Base-by-base conservation (phyloP, 2,329 filamentous ascomycete species). In the Pseudocercospora fuligena region DNA sequence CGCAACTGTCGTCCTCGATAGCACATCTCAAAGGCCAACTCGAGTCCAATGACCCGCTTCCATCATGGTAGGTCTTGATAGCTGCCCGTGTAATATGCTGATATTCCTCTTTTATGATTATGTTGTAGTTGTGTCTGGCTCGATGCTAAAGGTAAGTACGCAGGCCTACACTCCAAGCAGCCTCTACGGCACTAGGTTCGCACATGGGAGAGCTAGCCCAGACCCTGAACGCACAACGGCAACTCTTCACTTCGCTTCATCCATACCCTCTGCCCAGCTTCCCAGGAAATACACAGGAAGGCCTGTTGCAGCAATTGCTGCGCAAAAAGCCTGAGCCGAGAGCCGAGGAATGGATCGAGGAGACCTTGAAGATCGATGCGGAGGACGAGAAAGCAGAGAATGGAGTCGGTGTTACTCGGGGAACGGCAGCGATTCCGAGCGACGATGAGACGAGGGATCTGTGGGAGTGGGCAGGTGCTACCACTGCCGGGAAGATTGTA, bases 261-360 rank as follows among this genome's bases (percentile, higher is more conserved):
- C 87, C 92, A 23, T 92, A 92, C 75, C 93, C 93, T 0, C 88
- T 89, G 12, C 91, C 92, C 1, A 89, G 89, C 19, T 77, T 95
- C 87, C 79, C 93, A 88, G 78, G 76, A 21, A 4, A 90, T 88
- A 43, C 89, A 86, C 72, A 89, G 86, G 76, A 79, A 77, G 80
- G 77, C 1, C 83, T 92, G 3, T 84, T 94, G 1, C 84, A 87
- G 27, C 87, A 90, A 73, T 83, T 97, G 1, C 82, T 96, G 33
- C 89, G 92, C 46, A 96, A 95, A 80, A 95, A 95, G 77, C 85
- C 93, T 58, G 92, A 95, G 71, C 92, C 92, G 0, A 85, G 87
- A 25, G 89, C 93, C 19, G 91, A 94, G 76, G 88, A 89, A 64
- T 89, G 90, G 80, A 88, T 94, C 27, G 86, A 88, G 23, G 82